Evolutionary conservation across 129 eudicot species (phyloP), one percentile per base, ranked within the genome.

Genomic region (Flaveria robusta): DNA sequence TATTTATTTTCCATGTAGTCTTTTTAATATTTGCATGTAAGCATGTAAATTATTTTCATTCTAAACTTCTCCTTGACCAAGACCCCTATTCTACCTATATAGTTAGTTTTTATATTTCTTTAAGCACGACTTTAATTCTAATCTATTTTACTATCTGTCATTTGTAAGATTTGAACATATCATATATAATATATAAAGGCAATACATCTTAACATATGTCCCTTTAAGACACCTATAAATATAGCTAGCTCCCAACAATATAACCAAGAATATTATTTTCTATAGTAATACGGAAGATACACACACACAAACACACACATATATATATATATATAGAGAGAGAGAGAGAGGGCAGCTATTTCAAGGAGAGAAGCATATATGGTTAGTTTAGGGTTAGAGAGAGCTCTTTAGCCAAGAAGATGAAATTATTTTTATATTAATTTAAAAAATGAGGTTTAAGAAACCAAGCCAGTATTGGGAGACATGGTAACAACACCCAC

Each of bases 401-500:
- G 85, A 88, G 98, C 97, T 80, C 93, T 62, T 77, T 60, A 79
- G 92, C 89, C 98, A 82, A 93, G 86, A 88, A 71, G 86, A 87
- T 85, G 86, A 87, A 20, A 77, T 66, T 14, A 15, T 20, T 55
- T 37, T 79, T 66, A 46, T 76, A 71, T 39, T 85, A 10, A 63
- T 77, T 71, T 74, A 81, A 76, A 77, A 64, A 66, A 47, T 66
- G 16, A 12, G 29, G 79, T 80, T 80, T 60, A 66, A 13, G 84
- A 80, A 80, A 80, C 79, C 79, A 84, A 70, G 74, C 66, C 81
- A 72, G 60, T 75, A 74, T 71, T 85, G 88, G 91, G 91, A 87
- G 88, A 84, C 94, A 90, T 52, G 90, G 96, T 83, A 85, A 91
- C 98, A 87, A 83, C 77, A 68, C 86, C 96, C 98, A 94, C 97